Evolutionary conservation across 1,284 basidiomycete species (phyloP).

Genomic region (Sporisorium iseilematis-ciliati): DNA sequence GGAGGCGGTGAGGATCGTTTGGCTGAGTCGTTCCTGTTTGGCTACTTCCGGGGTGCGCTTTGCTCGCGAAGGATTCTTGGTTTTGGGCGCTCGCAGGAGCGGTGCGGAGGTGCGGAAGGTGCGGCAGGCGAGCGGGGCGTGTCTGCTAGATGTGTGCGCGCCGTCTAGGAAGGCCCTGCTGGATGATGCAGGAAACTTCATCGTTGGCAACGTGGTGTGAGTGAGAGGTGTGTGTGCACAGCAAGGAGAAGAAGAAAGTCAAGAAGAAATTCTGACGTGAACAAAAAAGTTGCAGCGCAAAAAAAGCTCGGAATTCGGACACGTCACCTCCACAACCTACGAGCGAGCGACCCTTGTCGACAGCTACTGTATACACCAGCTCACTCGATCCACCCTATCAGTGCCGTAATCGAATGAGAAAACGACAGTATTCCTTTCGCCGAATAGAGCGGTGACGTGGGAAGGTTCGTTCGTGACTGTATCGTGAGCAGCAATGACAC

Average conservation of each 20-base stretch:
- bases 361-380: background rate
- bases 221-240: background rate
- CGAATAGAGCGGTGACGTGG: no score
- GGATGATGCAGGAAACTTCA: constrained; percentile 9
- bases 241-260: background rate
- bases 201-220: background rate
- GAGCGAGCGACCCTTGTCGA: background rate
- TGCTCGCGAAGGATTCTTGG: background rate
- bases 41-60: constrained; percentile 8
- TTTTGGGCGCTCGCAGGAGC: background rate
- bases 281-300: background rate
- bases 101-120: constrained; percentile 4
- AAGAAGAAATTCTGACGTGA: constrained; percentile 11
- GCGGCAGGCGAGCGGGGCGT: background rate
- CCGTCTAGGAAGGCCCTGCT: constrained; percentile 14
- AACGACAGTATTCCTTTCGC: background rate
- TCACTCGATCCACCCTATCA: background rate
- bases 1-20: constrained; percentile 40
- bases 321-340: constrained; percentile 3
- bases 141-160: background rate
- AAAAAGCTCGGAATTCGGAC: constrained; percentile 4
- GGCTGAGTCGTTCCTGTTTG: constrained; percentile 10
- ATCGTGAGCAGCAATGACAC: no score
- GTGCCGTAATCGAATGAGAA: background rate
- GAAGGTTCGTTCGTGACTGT: no score